Conservation (phyloP, 78 protist species). For the slime mould (Dictyostelium discoideum) region DNA sequence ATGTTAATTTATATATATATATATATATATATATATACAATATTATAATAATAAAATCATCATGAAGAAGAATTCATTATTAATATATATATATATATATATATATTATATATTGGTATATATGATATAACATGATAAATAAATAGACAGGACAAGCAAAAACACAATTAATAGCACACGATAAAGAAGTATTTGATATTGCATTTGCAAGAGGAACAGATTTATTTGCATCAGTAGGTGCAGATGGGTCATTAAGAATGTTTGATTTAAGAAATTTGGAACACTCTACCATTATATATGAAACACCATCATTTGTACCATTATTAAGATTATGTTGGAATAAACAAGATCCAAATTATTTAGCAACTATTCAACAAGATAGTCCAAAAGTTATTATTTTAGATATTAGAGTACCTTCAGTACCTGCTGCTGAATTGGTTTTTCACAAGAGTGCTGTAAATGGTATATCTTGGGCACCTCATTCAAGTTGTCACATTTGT, state of each 20-base stretch:
- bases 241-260: conserved; percentile 98
- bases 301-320: conserved; percentile 89
- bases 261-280: conserved; percentile 97
- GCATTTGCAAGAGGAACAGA: conserved; percentile 90
- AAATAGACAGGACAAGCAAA: conserved; percentile 77
- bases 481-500: conserved; percentile 95
- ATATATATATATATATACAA: too few species aligned
- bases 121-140: too few species aligned
- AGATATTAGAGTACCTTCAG: conserved; percentile 95
- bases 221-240: conserved; percentile 95
- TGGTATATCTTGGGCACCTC: conserved; percentile 98
- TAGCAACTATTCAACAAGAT: conserved; percentile 96
- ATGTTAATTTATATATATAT: neutral
- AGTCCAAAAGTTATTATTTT: conserved; percentile 84
- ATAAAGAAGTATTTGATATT: conserved; percentile 98
- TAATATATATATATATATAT: too few species aligned
- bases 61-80: neutral
- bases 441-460: conserved; percentile 91
- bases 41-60: neutral
- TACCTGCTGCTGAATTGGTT: conserved; percentile 93
- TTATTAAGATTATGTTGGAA: conserved; percentile 97
- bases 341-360: conserved; percentile 95
- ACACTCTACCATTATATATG: conserved; percentile 98
- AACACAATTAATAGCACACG: conserved; percentile 99
- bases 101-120: too few species aligned